phyloP scores from a whole-genome alignment of 2,329 filamentous ascomycete species.

The Verticillium albo-atrum region DNA sequence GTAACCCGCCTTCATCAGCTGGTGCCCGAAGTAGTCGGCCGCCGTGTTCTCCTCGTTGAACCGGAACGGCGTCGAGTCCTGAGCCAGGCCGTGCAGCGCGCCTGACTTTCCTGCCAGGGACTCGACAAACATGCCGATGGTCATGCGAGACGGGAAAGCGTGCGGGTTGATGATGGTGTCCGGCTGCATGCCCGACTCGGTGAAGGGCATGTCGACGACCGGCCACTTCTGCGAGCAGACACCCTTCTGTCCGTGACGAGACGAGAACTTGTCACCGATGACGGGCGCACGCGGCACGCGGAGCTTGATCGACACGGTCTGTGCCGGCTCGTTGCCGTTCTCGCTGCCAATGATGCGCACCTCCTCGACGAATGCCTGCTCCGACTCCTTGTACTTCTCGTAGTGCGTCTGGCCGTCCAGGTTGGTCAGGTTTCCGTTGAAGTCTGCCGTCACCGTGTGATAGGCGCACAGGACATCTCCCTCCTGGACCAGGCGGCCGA shows the following conservation, averaged over 20 bases:
- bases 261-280: constrained; percentile 99
- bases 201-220: constrained; percentile 89
- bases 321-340: constrained; percentile 74
- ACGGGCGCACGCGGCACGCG: constrained; percentile 84
- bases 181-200: constrained; percentile 91
- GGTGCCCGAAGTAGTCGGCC: constrained; percentile 91
- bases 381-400: constrained; percentile 90
- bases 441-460: constrained; percentile 81
- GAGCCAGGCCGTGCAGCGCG: constrained; percentile 88
- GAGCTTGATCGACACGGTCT: constrained; percentile 89
- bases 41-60: constrained; percentile 92
- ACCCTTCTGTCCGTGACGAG: constrained; percentile 96
- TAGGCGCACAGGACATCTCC: constrained; percentile 86
- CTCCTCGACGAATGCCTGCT: constrained; percentile 86
- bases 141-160: constrained; percentile 99
- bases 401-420: constrained; percentile 81
- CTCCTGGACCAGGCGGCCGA: constrained; percentile 73
- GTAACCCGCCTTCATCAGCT: constrained; percentile 91
- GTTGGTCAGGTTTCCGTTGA: constrained; percentile 74
- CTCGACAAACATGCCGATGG: constrained; percentile 98
- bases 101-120: constrained; percentile 94
- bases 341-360: constrained; percentile 88
- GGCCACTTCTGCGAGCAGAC: constrained; percentile 97
- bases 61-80: constrained; percentile 92
- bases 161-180: constrained; percentile 99